These are phyloP conservation scores for Talaromyces ruber DNA, from an alignment of 495 filamentous ascomycete genomes.

Conservation along the genomic window DNA sequence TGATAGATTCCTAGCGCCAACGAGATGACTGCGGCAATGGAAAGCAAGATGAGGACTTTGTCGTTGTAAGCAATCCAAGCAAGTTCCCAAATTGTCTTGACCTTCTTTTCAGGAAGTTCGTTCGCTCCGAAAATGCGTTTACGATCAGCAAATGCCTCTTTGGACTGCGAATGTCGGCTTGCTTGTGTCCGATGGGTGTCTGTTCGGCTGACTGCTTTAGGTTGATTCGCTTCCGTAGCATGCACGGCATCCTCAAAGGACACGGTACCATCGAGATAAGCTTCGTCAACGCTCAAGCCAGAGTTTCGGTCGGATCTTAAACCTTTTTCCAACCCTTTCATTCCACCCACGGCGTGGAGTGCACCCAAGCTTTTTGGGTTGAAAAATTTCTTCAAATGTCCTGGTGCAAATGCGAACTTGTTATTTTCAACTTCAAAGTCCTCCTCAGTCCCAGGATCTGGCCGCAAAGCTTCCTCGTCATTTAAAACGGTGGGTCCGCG, in stretches of 20 bases:
- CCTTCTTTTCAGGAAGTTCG: constrained; percentile 59
- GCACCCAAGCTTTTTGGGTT: constrained; percentile 76
- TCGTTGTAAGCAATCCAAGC: constrained; percentile 82
- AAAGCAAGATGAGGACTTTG: constrained; percentile 72
- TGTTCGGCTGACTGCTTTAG: constrained; percentile 21
- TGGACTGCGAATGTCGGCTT: constrained; percentile 12
- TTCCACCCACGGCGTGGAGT: constrained; percentile 70
- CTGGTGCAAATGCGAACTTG: constrained; percentile 73
- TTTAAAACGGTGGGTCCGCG: constrained; percentile 31
- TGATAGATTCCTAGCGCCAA: constrained; percentile 74
- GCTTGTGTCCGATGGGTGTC: constrained; percentile 16
- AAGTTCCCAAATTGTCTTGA: constrained; percentile 61
- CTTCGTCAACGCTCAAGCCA: constrained; percentile 73
- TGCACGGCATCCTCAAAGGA: constrained; percentile 58
- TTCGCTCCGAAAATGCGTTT: constrained; percentile 64
- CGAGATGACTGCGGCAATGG: constrained; percentile 70
- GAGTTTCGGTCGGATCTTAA: constrained; percentile 57
- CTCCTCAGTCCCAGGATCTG: constrained; percentile 60
- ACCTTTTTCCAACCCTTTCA: constrained; percentile 68
- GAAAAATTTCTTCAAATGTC: constrained; percentile 67
- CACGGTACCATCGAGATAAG: constrained; percentile 50
- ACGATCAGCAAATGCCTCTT: constrained; percentile 49
- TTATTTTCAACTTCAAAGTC: constrained; percentile 72
- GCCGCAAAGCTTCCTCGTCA: constrained; percentile 54
- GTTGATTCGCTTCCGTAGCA: constrained; percentile 14